Base-by-base conservation (phyloP, 1,284 basidiomycete genomes). In the Cutaneotrichosporon spelunceum region DNA sequence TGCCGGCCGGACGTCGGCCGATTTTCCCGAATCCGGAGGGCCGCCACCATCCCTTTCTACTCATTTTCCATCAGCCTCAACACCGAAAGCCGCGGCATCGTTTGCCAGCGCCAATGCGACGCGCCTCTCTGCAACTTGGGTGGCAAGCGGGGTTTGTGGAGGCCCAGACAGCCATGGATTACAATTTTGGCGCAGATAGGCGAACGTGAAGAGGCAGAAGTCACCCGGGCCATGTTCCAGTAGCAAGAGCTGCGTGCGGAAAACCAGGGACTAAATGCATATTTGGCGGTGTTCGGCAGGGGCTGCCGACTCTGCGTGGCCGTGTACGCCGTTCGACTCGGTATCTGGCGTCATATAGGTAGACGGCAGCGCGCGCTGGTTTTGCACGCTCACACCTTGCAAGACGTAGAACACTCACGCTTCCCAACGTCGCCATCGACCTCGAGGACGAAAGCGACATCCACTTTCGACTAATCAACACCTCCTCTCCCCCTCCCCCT, bases 231-330 rank as follows among this genome's bases (percentile, higher is more conserved):
- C 39, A 19, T 42, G 39, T 42, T 16, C 34, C 11, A 36, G 34
- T n/a, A 36, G 34, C 30, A 33, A 11, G 36, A 39, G 11, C 13
- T 19, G 16, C 14, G 36, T 19, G 16, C 14, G 39, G 39, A 42
- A 42, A 42, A 39, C 5, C 16, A 39, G 36, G 47, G n/a, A 21
- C 3, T 29, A 4, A 3, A 16, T 14, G 16, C 2, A 23, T n/a
- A 19, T 36, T 33, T 53, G 54, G 54, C 54, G 42, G 39, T 29
- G 34, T 45, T 45, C 39, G 54, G 54, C 54, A 42, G 54, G 34
- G 27, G 34, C n/a, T 29, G n/a, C 44, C 39, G 39, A 42, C 39
- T 16, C 39, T 4, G 39, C 19, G 2, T 19, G 39, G 14, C 45
- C 45, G n/a, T 10, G 11, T 11, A 8, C 26, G 5, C 6, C n/a